These are phyloP conservation scores for Acrodontium crateriforme DNA, from an alignment of 2,329 filamentous ascomycete genomes.

Conservation along the genomic window DNA sequence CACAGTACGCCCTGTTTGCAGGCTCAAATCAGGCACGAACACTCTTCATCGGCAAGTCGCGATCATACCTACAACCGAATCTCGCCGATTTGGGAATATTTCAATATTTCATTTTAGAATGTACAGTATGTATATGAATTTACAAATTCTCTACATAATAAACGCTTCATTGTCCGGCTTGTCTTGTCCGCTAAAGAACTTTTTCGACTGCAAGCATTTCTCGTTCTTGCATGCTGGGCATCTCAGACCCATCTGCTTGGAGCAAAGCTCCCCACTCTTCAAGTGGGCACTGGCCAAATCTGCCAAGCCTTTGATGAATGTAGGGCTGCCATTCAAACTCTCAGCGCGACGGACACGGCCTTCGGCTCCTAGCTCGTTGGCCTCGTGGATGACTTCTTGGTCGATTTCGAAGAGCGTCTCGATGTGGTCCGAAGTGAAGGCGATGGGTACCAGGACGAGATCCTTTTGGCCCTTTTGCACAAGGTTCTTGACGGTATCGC, in stretches of 20 bases:
- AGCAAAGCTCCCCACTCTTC: conserved; percentile 54
- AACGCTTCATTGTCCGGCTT: conserved; percentile 15
- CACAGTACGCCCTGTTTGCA: no score
- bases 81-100: no score
- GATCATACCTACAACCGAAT: no score
- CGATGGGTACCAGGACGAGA: conserved; percentile 81
- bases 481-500: conserved; percentile 74
- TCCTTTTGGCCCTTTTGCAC: conserved; percentile 85
- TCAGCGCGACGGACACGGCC: conserved; percentile 67
- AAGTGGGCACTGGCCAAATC: conserved; percentile 76
- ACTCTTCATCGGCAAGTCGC: no score
- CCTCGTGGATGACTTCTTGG: conserved; percentile 85
- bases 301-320: conserved; percentile 82
- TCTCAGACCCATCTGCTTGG: conserved; percentile 72
- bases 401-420: conserved; percentile 94
- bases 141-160: no score
- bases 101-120: no score
- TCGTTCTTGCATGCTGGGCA: conserved; percentile 92
- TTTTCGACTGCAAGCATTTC: conserved; percentile 64
- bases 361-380: conserved; percentile 54
- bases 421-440: conserved; percentile 98
- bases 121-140: no score
- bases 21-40: no score
- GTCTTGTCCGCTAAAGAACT: conserved; percentile 40
- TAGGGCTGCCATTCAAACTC: conserved; percentile 76